Evolutionary conservation across 345 rosid species (phyloP).

Genomic region (Syzygium grande): DNA sequence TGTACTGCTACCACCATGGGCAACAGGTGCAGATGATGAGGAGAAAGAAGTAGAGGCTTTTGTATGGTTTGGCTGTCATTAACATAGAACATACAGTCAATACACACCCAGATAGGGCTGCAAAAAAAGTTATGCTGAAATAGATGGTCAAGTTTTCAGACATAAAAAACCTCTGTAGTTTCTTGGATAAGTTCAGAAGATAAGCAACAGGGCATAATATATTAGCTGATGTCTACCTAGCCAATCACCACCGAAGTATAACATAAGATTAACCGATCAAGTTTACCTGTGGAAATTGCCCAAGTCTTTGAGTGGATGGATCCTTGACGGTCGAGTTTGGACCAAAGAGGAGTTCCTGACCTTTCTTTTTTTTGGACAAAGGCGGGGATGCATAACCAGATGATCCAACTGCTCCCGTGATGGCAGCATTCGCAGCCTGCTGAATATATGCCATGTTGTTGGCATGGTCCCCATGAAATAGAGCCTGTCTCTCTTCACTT

Average conservation of each 20-base stretch:
- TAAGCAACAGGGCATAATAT: not conserved
- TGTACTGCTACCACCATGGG: constrained; percentile 32
- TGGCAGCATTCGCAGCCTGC: constrained; percentile 99
- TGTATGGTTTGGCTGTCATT: constrained; percentile 50
- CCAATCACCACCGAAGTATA: not conserved
- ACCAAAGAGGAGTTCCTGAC: constrained; percentile 68
- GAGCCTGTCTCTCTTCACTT: constrained; percentile 93
- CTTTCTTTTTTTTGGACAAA: constrained; percentile 71
- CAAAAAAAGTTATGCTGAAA: not conserved
- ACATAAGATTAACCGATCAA: not conserved
- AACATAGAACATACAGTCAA: not conserved
- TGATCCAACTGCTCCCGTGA: constrained; percentile 94
- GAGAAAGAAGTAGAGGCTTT: constrained; percentile 41
- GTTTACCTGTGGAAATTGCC: constrained; percentile 67
- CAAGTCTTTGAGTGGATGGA: constrained; percentile 44
- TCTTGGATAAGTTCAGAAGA: not conserved
- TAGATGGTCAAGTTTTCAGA: not conserved
- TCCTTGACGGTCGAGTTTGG: constrained; percentile 41
- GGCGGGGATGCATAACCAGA: constrained; percentile 85
- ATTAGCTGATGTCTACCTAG: not conserved
- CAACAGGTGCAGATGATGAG: constrained; percentile 35
- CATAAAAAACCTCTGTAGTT: not conserved
- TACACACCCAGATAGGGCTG: not conserved
- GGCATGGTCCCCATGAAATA: constrained; percentile 87
- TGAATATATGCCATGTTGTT: constrained; percentile 81